A percentile compares a stretch with the other conserved stretches of the same genome.
Conservation (phyloP, 768 basidiomycete species). For the Galerina marginata region DNA sequence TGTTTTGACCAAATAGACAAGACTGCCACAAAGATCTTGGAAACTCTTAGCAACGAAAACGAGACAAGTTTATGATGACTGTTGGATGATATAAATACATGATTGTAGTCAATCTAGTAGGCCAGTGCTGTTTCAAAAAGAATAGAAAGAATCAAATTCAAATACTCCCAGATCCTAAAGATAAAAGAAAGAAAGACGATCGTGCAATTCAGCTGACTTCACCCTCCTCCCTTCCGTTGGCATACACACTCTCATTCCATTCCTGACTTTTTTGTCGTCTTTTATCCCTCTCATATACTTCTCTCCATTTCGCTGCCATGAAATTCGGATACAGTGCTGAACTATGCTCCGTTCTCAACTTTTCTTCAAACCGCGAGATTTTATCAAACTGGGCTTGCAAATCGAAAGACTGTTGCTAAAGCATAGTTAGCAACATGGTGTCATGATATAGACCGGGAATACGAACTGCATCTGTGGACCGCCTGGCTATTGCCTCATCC, state of each 20-base stretch:
- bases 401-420: constrained; percentile 55
- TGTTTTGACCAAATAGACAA: constrained; percentile 69
- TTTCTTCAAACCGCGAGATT: constrained; percentile 67
- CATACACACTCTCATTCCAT: constrained; percentile 27
- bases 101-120: background rate
- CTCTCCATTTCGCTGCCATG: constrained; percentile 62
- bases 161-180: background rate
- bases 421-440: background rate
- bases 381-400: constrained; percentile 65
- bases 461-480: constrained; percentile 59
- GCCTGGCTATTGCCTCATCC: constrained; percentile 67
- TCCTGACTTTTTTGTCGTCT: constrained; percentile 38
- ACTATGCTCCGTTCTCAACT: constrained; percentile 52
- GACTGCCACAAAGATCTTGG: constrained; percentile 35
- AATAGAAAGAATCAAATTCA: background rate
- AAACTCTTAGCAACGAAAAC: constrained; percentile 25
- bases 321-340: constrained; percentile 66
- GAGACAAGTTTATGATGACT: background rate
- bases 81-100: constrained; percentile 4
- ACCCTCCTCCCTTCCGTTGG: constrained; percentile 45
- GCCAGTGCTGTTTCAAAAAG: background rate
- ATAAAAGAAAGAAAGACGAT: background rate
- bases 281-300: constrained; percentile 51
- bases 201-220: constrained; percentile 30
- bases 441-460: constrained; percentile 2